Evolutionary conservation across 2,329 filamentous ascomycete genomes (phyloP), one percentile per base, ranked within the genome.

Genomic region (Cercospora sojina): DNA sequence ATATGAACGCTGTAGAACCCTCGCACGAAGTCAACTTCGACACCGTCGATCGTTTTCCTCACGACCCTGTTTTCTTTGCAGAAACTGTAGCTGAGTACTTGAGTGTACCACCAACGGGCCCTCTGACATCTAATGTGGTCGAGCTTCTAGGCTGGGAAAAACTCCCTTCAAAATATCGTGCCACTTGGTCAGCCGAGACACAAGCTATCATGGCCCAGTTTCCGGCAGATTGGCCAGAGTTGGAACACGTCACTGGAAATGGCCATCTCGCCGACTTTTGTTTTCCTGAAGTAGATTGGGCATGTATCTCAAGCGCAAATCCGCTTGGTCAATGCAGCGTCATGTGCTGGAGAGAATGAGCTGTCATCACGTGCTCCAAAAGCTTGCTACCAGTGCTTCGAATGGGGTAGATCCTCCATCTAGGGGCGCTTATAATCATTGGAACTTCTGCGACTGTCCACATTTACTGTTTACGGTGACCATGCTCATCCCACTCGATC

Each of bases 401-500:
- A n/a, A n/a, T n/a, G n/a, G n/a, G n/a, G n/a, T n/a, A n/a, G n/a
- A n/a, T n/a, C n/a, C n/a, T n/a, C n/a, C n/a, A n/a, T n/a, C n/a
- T n/a, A n/a, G n/a, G n/a, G n/a, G n/a, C n/a, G n/a, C n/a, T n/a
- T n/a, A n/a, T n/a, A n/a, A n/a, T n/a, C n/a, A n/a, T n/a, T n/a
- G n/a, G 31, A 9, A 32, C 9, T 32, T 9, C 5, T 32, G 31
- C 31, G 5, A 9, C 31, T 32, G 31, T 5, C 5, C 31, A 47
- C 6, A 5, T 5, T 47, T 20, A 47, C 29, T 35, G 8, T 35
- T n/a, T 60, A 16, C 59, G 41, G 32, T 23, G 23, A 31, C 70
- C 70, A 23, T 66, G 41, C 63, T 76, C 68, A 62, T 79, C 75
- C 62, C 78, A 79, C 60, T 79, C 81, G 32, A 88, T 85, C 78